Evolutionary conservation across 169 alveolate genomes (phyloP), one percentile per base, ranked within the genome.

Genomic region (Cryptosporidium parvum): DNA sequence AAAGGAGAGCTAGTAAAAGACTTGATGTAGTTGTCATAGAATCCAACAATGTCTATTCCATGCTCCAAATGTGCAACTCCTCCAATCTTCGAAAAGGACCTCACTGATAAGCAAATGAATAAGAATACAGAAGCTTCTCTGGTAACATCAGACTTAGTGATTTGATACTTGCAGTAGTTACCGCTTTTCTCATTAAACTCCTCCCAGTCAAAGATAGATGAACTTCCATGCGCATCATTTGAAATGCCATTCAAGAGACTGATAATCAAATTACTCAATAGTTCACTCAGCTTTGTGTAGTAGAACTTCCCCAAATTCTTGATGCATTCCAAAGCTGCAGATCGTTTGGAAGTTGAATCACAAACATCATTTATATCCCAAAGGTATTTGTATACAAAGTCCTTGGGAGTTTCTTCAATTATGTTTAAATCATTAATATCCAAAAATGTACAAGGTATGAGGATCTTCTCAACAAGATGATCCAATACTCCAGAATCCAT

Each of bases 361-460:
- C 89, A 80, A 0, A 80, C 68, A 23, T 80, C 89, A 42, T 80
- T 80, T 6, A 80, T 80, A 80, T 80, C 89, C 89, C 89, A 80
- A 16, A 80, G 53, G 62, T 80, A 80, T 67, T 80, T 80, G 48
- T 80, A 80, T 61, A 80, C 59, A 42, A 80, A 80, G 39, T 80
- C 89, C 31, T 80, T 80, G 3, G 89, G 89, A 6, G 65, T 42
- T 39, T 80, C 89, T 48, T 80, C 89, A 39, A 80, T 80, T 10
- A 65, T 31, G 42, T 53, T 59, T 3, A 80, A 48, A 67, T 80
- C 89, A 62, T 65, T 80, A 21, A 80, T 16, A 48, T 59, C 73
- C 89, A 80, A 48, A 29, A 80, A 80, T 42, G 89, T 80, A 35
- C 89, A 80, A 12, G 89, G 89, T 42, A 80, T 80, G 39, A 80